phyloP scores from a whole-genome alignment of 768 basidiomycete species.

The Calocybe gangraenosa region DNA sequence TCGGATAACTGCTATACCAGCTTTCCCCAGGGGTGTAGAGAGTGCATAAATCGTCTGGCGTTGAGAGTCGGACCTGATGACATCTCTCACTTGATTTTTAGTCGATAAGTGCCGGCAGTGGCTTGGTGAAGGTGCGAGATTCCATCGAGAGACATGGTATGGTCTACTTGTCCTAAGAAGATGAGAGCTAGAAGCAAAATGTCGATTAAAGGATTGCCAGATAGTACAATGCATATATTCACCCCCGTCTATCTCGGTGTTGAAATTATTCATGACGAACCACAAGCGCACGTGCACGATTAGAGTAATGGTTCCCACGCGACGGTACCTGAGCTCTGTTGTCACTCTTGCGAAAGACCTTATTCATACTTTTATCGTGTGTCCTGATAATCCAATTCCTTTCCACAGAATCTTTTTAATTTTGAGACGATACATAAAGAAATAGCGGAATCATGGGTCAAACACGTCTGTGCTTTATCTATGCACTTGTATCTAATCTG shows the following conservation, averaged over 20 bases:
- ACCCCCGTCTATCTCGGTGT: no score
- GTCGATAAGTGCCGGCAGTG: constrained; percentile 1
- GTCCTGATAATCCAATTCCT: constrained; percentile 1
- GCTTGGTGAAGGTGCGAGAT: background rate
- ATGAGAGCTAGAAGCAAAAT: no score
- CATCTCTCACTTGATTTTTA: constrained; percentile 1
- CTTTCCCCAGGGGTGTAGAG: constrained; percentile 83
- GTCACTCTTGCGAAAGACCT: no score
- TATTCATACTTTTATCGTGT: background rate
- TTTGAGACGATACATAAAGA: background rate
- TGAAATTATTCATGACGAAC: no score
- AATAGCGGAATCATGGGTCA: constrained; percentile 55
- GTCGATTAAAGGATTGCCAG: no score
- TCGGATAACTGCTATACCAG: constrained; percentile 77
- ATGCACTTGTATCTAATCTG: background rate
- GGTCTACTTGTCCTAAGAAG: no score
- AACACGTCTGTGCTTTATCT: constrained; percentile 55
- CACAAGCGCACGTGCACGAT: no score
- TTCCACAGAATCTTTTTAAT: constrained; percentile 3
- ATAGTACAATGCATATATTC: no score
- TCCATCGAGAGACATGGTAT: background rate
- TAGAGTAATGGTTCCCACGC: no score
- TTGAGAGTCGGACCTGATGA: constrained; percentile 45
- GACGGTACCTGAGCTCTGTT: no score
- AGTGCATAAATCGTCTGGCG: constrained; percentile 81